Percentiles rank a stretch among this genome's conserved stretches.
Evolutionary conservation across 2,329 filamentous ascomycete genomes (phyloP).

Genomic region (Fusarium solani-melongenae): DNA sequence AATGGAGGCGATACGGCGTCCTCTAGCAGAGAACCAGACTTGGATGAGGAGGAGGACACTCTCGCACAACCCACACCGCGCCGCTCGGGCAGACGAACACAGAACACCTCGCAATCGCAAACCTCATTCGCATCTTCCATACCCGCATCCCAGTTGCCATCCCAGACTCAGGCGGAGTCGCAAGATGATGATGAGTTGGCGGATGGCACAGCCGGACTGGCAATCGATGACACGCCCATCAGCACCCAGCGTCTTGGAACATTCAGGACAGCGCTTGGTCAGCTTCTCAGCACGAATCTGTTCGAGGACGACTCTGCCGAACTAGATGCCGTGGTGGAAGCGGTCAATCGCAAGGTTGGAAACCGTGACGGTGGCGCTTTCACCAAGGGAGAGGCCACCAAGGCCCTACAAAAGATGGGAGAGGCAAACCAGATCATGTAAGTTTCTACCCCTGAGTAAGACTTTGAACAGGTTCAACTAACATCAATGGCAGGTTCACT

Average conservation of each 20-base stretch:
- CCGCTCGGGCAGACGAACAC: constrained; percentile 54
- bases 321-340: constrained; percentile 77
- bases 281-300: constrained; percentile 82
- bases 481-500: constrained; percentile 58
- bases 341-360: constrained; percentile 80
- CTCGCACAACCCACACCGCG: constrained; percentile 51
- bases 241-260: constrained; percentile 71
- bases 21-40: constrained; percentile 50
- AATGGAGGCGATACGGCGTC: constrained; percentile 43
- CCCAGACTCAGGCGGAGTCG: constrained; percentile 55
- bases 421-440: constrained; percentile 92
- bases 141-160: constrained; percentile 76
- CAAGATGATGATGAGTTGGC: constrained; percentile 59
- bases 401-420: constrained; percentile 83
- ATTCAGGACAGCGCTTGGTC: constrained; percentile 86
- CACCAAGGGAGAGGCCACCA: constrained; percentile 75
- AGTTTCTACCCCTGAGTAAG: constrained; percentile 53
- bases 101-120: constrained; percentile 55
- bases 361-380: constrained; percentile 69
- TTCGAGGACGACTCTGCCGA: constrained; percentile 89
- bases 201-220: constrained; percentile 54
- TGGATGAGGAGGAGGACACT: constrained; percentile 55
- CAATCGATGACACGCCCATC: constrained; percentile 62
- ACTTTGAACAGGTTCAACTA: constrained; percentile 23
- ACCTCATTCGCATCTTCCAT: constrained; percentile 83